These are phyloP conservation scores for Xylaria sp. DNA, from an alignment of 495 filamentous ascomycete species.

Conservation along the genomic window DNA sequence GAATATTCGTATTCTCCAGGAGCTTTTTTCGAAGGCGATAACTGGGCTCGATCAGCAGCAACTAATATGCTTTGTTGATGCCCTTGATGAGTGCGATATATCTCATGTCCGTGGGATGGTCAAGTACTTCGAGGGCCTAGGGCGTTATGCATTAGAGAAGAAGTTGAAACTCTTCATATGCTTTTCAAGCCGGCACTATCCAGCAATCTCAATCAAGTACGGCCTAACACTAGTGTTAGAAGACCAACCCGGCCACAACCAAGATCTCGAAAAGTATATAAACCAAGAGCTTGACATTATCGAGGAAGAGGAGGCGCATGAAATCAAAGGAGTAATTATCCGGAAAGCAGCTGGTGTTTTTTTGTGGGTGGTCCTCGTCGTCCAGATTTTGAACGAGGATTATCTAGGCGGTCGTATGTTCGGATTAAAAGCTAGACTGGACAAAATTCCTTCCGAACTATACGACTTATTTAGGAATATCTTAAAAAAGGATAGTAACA, in stretches of 20 bases:
- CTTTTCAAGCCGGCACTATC: slow-evolving; percentile 48
- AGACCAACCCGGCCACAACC: slow-evolving; percentile 30
- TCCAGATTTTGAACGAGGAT: slow-evolving; percentile 49
- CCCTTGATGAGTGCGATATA: slow-evolving; percentile 31
- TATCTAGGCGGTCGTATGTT: slow-evolving; percentile 36
- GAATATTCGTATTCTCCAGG: slow-evolving; percentile 37
- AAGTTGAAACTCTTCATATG: slow-evolving; percentile 38
- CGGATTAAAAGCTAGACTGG: slow-evolving; percentile 35
- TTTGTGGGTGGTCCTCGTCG: slow-evolving; percentile 50
- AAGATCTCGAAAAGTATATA: slow-evolving; percentile 24
- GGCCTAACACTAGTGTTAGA: slow-evolving; percentile 36
- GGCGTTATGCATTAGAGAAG: background rate
- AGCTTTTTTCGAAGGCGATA: slow-evolving; percentile 33
- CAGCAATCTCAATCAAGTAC: slow-evolving; percentile 33
- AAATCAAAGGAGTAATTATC: slow-evolving; percentile 37
- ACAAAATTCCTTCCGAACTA: slow-evolving; percentile 43
- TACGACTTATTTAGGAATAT: slow-evolving; percentile 48
- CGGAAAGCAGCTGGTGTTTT: slow-evolving; percentile 49
- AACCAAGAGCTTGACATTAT: slow-evolving; percentile 9
- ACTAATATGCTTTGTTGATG: slow-evolving; percentile 11
- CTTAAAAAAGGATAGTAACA: slow-evolving; percentile 38
- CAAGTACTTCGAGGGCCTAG: slow-evolving; percentile 33
- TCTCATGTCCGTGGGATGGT: slow-evolving; percentile 31
- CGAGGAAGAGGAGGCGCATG: slow-evolving; percentile 8
- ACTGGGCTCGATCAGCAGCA: background rate